Percentiles rank a stretch among this genome's conserved stretches.
Conservation (phyloP, 345 rosid genomes). For the Bruguiera gymnorhiza region DNA sequence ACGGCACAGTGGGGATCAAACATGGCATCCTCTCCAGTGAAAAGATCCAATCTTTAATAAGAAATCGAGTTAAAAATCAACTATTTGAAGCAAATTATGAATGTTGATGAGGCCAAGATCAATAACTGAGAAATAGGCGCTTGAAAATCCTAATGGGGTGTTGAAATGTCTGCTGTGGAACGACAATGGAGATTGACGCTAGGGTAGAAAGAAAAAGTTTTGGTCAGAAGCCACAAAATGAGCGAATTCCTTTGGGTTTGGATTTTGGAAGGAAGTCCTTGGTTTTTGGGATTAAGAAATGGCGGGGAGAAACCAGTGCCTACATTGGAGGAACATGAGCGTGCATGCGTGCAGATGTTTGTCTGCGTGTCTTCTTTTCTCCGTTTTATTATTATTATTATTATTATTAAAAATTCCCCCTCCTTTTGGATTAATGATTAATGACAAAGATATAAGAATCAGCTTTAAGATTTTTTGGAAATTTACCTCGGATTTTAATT, state of each 20-base stretch:
- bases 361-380: too few relatives aligned
- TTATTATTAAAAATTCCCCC: too few relatives aligned
- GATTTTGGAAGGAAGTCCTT: slow-evolving; percentile 39
- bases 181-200: background rate
- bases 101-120: background rate
- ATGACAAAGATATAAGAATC: too few relatives aligned
- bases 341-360: background rate
- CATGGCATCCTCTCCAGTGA: slow-evolving; percentile 28
- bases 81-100: slow-evolving; percentile 18
- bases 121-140: slow-evolving; percentile 5
- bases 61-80: background rate
- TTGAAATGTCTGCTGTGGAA: background rate
- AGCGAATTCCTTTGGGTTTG: slow-evolving; percentile 22
- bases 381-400: too few relatives aligned
- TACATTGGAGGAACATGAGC: slow-evolving; percentile 23
- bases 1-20: slow-evolving; percentile 19
- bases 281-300: slow-evolving; percentile 33
- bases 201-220: background rate
- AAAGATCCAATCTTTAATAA: slow-evolving; percentile 7
- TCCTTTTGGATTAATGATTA: too few relatives aligned
- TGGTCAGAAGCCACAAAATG: slow-evolving; percentile 12
- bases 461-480: too few relatives aligned
- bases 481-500: too few relatives aligned
- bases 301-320: slow-evolving; percentile 44
- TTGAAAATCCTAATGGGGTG: slow-evolving; percentile 8